Conservation (phyloP, 768 basidiomycete species). For the Xerocomellus chrysenteron region DNA sequence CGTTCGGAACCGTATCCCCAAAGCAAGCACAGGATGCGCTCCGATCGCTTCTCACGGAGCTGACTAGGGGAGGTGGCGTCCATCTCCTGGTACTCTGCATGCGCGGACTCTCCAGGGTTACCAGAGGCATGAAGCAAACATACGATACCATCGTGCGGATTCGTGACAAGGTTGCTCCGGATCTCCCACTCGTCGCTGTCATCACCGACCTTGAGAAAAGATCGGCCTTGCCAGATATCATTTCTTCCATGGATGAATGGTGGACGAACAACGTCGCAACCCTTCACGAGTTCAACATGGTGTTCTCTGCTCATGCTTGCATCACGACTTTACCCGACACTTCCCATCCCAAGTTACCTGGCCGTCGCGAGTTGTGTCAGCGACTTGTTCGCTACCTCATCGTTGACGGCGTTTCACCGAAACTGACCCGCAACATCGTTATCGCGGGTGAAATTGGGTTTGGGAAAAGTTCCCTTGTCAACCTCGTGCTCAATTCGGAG, state of each 20-base stretch:
- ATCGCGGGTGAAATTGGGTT: conserved; percentile 28
- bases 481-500: conserved; percentile 25
- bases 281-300: conserved; percentile 33
- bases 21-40: conserved; percentile 26
- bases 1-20: conserved; percentile 22
- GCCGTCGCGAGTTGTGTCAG: conserved; percentile 20
- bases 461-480: conserved; percentile 31
- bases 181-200: conserved; percentile 25
- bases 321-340: conserved; percentile 20
- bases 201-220: conserved; percentile 36
- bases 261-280: conserved; percentile 34
- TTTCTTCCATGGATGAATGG: conserved; percentile 37
- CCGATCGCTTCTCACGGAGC: conserved; percentile 26
- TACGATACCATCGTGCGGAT: conserved; percentile 23
- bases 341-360: conserved; percentile 21
- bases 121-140: conserved; percentile 28
- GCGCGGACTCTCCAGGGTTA: conserved; percentile 25
- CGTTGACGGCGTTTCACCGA: conserved; percentile 20
- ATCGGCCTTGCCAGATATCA: conserved; percentile 13
- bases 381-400: conserved; percentile 14
- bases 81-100: conserved; percentile 30
- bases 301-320: conserved; percentile 29
- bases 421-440: conserved; percentile 22
- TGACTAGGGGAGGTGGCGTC: conserved; percentile 17
- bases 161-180: conserved; percentile 17